These are phyloP conservation scores for Epichloe aotearoae DNA, from an alignment of 2,329 filamentous ascomycete genomes.

Conservation along the genomic window DNA sequence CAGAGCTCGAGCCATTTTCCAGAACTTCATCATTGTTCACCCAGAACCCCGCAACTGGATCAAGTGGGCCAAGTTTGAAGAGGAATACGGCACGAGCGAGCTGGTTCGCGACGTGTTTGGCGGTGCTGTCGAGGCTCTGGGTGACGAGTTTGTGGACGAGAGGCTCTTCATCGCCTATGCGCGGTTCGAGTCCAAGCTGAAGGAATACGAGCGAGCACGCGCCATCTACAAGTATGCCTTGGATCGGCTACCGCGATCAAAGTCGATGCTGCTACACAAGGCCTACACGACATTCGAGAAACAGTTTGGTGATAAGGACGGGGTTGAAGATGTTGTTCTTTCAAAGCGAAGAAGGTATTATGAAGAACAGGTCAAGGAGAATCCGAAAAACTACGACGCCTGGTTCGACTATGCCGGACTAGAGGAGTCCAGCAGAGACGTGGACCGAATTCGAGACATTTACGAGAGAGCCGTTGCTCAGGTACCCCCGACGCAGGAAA, in stretches of 20 bases:
- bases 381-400: slow-evolving; percentile 88
- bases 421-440: slow-evolving; percentile 74
- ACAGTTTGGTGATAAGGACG: slow-evolving; percentile 86
- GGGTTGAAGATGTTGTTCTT: slow-evolving; percentile 90
- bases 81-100: slow-evolving; percentile 87
- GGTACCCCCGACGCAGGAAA: slow-evolving; percentile 87
- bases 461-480: slow-evolving; percentile 95
- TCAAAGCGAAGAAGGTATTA: slow-evolving; percentile 88
- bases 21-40: slow-evolving; percentile 81
- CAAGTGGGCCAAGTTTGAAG: slow-evolving; percentile 96
- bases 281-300: slow-evolving; percentile 97
- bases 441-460: slow-evolving; percentile 74
- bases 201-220: slow-evolving; percentile 84
- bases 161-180: slow-evolving; percentile 91
- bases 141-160: slow-evolving; percentile 93
- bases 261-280: slow-evolving; percentile 74
- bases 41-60: slow-evolving; percentile 96
- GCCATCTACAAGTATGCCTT: slow-evolving; percentile 96
- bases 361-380: slow-evolving; percentile 87
- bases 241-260: slow-evolving; percentile 79
- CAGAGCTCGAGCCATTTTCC: slow-evolving; percentile 77
- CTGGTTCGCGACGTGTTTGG: slow-evolving; percentile 87
- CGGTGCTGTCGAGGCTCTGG: slow-evolving; percentile 72
- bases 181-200: slow-evolving; percentile 86
- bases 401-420: slow-evolving; percentile 94